Percentiles rank a stretch among this genome's conserved stretches.
Evolutionary conservation across 2,329 filamentous ascomycete genomes (phyloP).

Genomic region (Calonectria pseudoreteaudii): DNA sequence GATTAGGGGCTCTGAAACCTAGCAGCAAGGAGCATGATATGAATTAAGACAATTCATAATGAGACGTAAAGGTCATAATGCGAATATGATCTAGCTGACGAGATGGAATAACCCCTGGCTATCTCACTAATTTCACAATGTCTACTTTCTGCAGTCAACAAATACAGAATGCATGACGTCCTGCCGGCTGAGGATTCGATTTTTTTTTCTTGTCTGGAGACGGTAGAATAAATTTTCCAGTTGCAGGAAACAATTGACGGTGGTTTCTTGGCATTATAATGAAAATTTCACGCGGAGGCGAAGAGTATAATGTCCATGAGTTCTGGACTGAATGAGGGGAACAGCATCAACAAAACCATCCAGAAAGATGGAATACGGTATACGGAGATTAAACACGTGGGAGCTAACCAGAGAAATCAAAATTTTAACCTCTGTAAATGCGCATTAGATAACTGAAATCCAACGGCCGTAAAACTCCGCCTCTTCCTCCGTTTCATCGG

Average conservation of each 20-base stretch:
- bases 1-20: not conserved
- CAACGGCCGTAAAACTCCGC: too few relatives aligned
- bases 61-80: not conserved
- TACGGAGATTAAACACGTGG: conserved; percentile 59
- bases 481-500: too few relatives aligned
- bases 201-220: not conserved
- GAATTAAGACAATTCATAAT: not conserved
- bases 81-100: not conserved
- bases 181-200: not conserved
- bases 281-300: not conserved
- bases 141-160: not conserved
- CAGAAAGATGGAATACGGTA: conserved; percentile 66
- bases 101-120: not conserved
- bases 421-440: not conserved
- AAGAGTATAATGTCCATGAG: not conserved
- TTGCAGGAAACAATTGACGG: not conserved
- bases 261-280: not conserved
- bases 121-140: not conserved
- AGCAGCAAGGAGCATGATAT: not conserved
- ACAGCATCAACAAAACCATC: conserved; percentile 81
- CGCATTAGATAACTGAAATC: too few relatives aligned
- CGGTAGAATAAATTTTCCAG: not conserved
- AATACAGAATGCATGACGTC: not conserved
- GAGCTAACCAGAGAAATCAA: not conserved
- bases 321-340: conserved; percentile 57